phyloP scores from a whole-genome alignment of 176 grass and related monocot species.

The Cenchrus fungigraminus region DNA sequence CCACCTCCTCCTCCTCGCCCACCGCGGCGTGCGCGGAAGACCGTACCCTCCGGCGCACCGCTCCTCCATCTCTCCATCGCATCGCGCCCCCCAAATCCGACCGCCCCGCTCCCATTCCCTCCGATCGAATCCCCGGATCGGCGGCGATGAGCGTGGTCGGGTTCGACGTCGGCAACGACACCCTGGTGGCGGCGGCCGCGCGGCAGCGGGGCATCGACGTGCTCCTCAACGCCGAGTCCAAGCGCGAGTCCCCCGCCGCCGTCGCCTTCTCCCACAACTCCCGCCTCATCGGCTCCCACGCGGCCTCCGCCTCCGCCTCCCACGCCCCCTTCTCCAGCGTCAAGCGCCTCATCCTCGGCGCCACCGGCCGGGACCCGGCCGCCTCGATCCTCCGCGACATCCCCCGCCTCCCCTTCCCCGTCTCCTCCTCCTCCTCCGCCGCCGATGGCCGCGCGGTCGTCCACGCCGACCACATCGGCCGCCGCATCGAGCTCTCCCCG shows the following conservation, averaged over 20 bases:
- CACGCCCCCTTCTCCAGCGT: slow-evolving; percentile 62
- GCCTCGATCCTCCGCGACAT: slow-evolving; percentile 34
- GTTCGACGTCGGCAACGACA: slow-evolving; percentile 93
- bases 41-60: slow-evolving; percentile 39
- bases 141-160: slow-evolving; percentile 71
- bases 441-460: slow-evolving; percentile 17
- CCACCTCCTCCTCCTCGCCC: background rate
- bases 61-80: slow-evolving; percentile 1
- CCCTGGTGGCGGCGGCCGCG: slow-evolving; percentile 62
- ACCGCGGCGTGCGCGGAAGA: slow-evolving; percentile 32
- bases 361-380: slow-evolving; percentile 34
- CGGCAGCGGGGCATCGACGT: slow-evolving; percentile 84
- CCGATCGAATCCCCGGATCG: slow-evolving; percentile 42
- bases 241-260: slow-evolving; percentile 77
- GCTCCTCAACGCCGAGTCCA: slow-evolving; percentile 82
- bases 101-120: background rate
- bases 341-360: slow-evolving; percentile 71
- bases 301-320: slow-evolving; percentile 57
- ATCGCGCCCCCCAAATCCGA: slow-evolving; percentile 2
- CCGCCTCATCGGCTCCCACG: slow-evolving; percentile 60
- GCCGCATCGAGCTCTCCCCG: slow-evolving; percentile 57
- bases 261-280: slow-evolving; percentile 78
- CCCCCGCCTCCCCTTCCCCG: slow-evolving; percentile 59
- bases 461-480: slow-evolving; percentile 58
- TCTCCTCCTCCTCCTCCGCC: background rate